Evolutionary conservation across 352 stramenopile genomes (phyloP).

Genomic region (Nothophytophthora sp.): DNA sequence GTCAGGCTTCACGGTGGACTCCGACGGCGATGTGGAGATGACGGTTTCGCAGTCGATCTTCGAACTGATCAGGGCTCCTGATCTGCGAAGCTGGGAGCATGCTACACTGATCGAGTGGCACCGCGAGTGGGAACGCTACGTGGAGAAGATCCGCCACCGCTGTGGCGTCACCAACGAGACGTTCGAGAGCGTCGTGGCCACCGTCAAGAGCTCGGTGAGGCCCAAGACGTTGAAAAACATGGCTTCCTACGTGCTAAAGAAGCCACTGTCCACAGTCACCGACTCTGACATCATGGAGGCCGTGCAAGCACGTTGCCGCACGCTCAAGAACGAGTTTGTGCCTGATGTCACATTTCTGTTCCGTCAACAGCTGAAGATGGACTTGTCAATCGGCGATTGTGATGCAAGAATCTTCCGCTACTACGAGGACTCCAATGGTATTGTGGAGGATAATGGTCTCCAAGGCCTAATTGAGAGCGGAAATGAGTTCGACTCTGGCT

Average conservation of each 20-base stretch:
- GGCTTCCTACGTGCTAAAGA: conserved; percentile 13
- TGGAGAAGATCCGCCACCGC: conserved; percentile 8
- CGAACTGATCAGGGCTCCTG: conserved; percentile 10
- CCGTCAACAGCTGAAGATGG: conserved; percentile 9
- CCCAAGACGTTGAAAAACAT: conserved; percentile 17
- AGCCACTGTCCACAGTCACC: conserved; percentile 5
- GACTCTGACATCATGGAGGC: conserved; percentile 11
- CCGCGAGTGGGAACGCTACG: conserved; percentile 16
- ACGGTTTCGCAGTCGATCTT: conserved; percentile 13
- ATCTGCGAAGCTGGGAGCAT: conserved; percentile 12
- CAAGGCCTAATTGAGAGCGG: conserved; percentile 6
- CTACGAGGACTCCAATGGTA: conserved; percentile 13
- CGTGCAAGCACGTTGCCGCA: conserved; percentile 5
- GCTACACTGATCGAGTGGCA: conserved; percentile 11
- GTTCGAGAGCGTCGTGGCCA: conserved; percentile 10
- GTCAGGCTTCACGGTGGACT: conserved; percentile 10
- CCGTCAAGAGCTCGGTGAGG: conserved; percentile 12
- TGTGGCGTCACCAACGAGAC: conserved; percentile 16
- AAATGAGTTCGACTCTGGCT: not conserved
- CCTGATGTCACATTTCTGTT: conserved; percentile 17
- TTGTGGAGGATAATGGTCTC: conserved; percentile 13
- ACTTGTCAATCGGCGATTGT: conserved; percentile 10
- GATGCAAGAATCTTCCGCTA: conserved; percentile 12
- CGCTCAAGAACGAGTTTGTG: conserved; percentile 16
- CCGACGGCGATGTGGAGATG: conserved; percentile 16